Conservation (phyloP, 352 stramenopile species). For the Phytophthora syringae region DNA sequence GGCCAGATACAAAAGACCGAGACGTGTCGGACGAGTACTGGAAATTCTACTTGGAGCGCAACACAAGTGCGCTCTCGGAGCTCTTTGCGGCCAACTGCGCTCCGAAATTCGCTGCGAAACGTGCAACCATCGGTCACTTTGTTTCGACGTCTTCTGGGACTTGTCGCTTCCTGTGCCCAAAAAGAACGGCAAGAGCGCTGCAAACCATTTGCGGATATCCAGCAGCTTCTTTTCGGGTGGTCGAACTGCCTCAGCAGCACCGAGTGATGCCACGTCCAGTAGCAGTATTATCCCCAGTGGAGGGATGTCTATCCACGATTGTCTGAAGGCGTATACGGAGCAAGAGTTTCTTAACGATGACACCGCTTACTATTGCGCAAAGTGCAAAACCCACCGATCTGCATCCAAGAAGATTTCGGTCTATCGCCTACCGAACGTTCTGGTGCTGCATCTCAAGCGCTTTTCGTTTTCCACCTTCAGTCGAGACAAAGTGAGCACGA, state of each 20-base stretch:
- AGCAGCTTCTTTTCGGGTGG: constrained; percentile 44
- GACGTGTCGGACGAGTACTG: constrained; percentile 88
- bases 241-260: constrained; percentile 20
- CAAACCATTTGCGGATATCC: constrained; percentile 39
- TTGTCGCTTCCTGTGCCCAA: constrained; percentile 76
- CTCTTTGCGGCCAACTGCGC: constrained; percentile 85
- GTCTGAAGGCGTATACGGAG: constrained; percentile 75
- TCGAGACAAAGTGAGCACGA: constrained; percentile 77
- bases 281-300: not conserved
- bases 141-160: constrained; percentile 90
- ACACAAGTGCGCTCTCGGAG: constrained; percentile 72
- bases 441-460: constrained; percentile 91
- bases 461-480: constrained; percentile 86
- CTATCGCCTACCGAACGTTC: constrained; percentile 78
- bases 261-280: constrained; percentile 11
- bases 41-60: constrained; percentile 79
- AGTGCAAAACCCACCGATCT: constrained; percentile 75
- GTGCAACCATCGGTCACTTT: constrained; percentile 75
- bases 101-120: constrained; percentile 80
- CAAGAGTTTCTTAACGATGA: constrained; percentile 67
- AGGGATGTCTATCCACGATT: constrained; percentile 67
- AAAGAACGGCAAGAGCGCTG: constrained; percentile 51
- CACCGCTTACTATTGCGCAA: constrained; percentile 76
- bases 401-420: constrained; percentile 81
- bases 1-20: constrained; percentile 52